Evolutionary conservation across 257 asterid species (phyloP).

Genomic region (Nicotiana noctiflora): DNA sequence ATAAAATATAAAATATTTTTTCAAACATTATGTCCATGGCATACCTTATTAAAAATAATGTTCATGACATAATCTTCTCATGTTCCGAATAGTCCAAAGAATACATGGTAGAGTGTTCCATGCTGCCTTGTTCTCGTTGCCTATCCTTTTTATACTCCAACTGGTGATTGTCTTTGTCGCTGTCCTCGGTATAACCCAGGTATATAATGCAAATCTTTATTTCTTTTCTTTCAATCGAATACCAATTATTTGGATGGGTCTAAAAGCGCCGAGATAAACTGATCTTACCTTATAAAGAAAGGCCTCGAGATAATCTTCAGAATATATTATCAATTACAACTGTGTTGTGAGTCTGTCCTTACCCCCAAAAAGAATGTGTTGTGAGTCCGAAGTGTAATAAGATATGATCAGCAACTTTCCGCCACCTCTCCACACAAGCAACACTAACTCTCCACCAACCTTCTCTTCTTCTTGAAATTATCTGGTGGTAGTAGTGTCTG

Average conservation of each 20-base stretch:
- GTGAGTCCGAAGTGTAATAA: too few relatives aligned
- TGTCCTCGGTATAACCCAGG: not conserved
- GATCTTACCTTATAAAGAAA: too few relatives aligned
- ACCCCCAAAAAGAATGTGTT: too few relatives aligned
- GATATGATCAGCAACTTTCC: too few relatives aligned
- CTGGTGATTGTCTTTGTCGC: not conserved
- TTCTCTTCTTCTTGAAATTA: too few relatives aligned
- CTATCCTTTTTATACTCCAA: not conserved
- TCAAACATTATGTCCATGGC: not conserved
- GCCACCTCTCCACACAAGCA: too few relatives aligned
- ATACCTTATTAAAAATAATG: not conserved
- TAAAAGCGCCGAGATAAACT: slow-evolving; percentile 2
- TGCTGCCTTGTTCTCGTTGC: not conserved
- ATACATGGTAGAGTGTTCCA: not conserved
- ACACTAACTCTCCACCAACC: too few relatives aligned
- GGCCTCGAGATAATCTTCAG: not conserved
- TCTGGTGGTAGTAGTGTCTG: too few relatives aligned
- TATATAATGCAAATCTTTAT: not conserved
- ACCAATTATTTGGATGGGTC: slow-evolving; percentile 7
- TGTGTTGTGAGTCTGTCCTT: not conserved
- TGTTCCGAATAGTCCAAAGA: not conserved
- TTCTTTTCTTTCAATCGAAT: not conserved
- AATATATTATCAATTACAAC: not conserved
- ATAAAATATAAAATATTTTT: not conserved
- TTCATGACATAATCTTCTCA: not conserved